Conservation (phyloP, 148 eudicot species). For the Hydrangea macrophylla region DNA sequence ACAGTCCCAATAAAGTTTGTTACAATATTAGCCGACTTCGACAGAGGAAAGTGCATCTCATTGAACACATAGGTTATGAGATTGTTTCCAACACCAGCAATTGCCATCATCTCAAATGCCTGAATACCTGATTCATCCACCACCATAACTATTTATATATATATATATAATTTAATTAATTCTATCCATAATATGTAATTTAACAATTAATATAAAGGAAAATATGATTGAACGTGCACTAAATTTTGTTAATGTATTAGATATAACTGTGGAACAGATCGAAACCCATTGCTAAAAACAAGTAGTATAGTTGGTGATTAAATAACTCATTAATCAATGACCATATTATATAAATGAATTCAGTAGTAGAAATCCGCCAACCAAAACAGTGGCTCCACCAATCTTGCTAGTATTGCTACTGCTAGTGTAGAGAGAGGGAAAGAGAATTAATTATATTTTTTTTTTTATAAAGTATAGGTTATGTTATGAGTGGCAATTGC, state of each 20-base stretch:
- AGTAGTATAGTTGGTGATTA: too few species aligned
- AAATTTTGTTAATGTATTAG: too few species aligned
- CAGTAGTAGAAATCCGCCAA: neutral
- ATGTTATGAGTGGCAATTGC: too few species aligned
- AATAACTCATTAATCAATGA: too few species aligned
- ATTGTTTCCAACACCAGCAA: slow-evolving; percentile 50
- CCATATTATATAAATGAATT: too few species aligned
- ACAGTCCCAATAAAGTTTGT: slow-evolving; percentile 53
- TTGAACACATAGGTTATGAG: slow-evolving; percentile 46
- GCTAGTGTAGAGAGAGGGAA: neutral
- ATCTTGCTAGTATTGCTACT: neutral
- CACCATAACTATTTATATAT: too few species aligned
- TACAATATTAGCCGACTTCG: slow-evolving; percentile 44
- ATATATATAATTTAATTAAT: too few species aligned
- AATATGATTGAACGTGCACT: neutral
- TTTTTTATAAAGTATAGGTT: too few species aligned
- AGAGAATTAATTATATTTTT: too few species aligned
- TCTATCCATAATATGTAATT: too few species aligned
- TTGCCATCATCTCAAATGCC: slow-evolving; percentile 53
- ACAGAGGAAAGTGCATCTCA: slow-evolving; percentile 47
- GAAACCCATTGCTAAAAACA: too few species aligned
- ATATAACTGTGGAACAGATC: too few species aligned
- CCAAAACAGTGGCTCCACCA: neutral
- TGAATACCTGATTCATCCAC: slow-evolving; percentile 33
- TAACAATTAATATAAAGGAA: neutral